Evolutionary conservation across 1,284 basidiomycete species (phyloP).

Genomic region (Puccinia novopanici): DNA sequence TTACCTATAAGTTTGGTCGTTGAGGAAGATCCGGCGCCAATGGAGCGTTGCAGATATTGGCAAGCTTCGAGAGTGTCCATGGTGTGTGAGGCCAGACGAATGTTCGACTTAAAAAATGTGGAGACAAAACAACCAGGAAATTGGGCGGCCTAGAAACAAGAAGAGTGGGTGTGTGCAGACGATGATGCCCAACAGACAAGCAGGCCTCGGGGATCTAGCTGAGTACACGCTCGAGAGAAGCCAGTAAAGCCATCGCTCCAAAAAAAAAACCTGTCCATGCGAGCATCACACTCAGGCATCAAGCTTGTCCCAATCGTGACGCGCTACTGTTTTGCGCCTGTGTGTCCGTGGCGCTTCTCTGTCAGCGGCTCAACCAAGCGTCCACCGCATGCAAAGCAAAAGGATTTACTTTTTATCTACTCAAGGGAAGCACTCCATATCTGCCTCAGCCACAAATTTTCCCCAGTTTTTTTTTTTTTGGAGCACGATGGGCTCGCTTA

Average conservation of each 20-base stretch:
- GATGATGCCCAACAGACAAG: background rate
- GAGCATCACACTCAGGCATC: background rate
- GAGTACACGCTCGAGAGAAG: background rate
- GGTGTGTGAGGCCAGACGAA: background rate
- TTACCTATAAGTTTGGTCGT: conserved; percentile 3
- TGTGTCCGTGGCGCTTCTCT: no score
- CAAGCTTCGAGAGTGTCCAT: conserved; percentile 26
- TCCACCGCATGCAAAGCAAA: no score
- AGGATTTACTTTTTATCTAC: no score
- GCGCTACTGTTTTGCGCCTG: no score
- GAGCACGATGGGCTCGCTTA: no score
- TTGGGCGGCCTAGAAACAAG: no score
- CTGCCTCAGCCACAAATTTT: no score
- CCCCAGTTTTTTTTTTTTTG: no score
- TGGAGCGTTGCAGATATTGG: conserved; percentile 20
- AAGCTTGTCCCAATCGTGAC: background rate
- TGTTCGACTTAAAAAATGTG: background rate
- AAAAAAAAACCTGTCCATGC: no score
- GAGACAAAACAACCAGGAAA: background rate
- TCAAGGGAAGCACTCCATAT: no score
- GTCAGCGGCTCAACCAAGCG: no score
- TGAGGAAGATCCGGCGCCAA: conserved; percentile 20
- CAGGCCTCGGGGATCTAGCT: conserved; percentile 5
- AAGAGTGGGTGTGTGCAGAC: no score
- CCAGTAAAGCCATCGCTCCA: background rate